Conservation (phyloP, 208 protist species). For the Borovskyia barvae region DNA sequence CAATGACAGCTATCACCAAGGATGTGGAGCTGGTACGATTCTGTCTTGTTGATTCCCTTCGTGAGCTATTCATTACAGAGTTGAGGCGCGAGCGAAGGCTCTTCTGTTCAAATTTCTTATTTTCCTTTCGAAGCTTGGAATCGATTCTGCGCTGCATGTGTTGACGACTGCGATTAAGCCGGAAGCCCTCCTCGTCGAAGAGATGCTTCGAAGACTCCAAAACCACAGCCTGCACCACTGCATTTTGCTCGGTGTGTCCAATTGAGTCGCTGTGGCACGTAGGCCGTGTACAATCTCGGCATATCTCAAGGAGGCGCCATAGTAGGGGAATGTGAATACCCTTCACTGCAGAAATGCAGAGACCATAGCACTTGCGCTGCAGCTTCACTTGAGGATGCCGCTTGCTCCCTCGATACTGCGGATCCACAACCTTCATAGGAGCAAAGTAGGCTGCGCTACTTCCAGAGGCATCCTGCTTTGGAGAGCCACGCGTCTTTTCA, state of each 20-base stretch:
- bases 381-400: conserved; percentile 65
- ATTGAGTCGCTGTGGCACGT: conserved; percentile 48
- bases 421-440: conserved; percentile 67
- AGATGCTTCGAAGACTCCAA: conserved; percentile 89
- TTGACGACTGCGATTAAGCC: conserved; percentile 46
- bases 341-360: conserved; percentile 74
- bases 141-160: conserved; percentile 53
- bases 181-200: conserved; percentile 87
- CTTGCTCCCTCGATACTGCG: conserved; percentile 66
- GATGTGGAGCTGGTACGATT: conserved; percentile 81
- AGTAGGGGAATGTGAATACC: conserved; percentile 56
- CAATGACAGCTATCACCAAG: conserved; percentile 70
- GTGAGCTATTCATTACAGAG: conserved; percentile 28
- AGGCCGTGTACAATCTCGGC: conserved; percentile 31
- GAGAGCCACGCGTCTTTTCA: no score
- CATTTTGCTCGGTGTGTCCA: conserved; percentile 49
- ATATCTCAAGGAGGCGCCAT: conserved; percentile 61
- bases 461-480: no score
- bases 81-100: conserved; percentile 40
- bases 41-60: conserved; percentile 25
- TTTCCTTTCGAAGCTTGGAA: conserved; percentile 12
- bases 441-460: conserved; percentile 38
- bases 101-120: conserved; percentile 30
- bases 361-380: conserved; percentile 60
- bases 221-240: conserved; percentile 76